phyloP scores from a whole-genome alignment of 2,329 filamentous ascomycete species.

The Fusarium begoniae region DNA sequence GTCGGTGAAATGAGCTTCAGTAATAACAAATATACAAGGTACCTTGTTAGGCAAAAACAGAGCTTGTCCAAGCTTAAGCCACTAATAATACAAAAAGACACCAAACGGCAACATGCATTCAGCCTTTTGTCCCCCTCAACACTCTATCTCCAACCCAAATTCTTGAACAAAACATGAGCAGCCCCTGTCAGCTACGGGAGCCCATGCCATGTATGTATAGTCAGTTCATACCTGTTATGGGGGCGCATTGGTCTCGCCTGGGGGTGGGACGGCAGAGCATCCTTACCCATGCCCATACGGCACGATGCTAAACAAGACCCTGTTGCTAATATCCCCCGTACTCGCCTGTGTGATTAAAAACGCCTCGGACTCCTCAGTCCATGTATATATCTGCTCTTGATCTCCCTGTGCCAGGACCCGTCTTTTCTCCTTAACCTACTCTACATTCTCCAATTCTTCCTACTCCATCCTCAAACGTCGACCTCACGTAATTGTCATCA shows the following conservation, averaged over 20 bases:
- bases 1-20: background rate
- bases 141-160: background rate
- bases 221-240: slow-evolving; percentile 5
- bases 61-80: slow-evolving; percentile 18
- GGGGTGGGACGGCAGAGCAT: slow-evolving; percentile 31
- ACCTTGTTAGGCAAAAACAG: background rate
- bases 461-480: background rate
- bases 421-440: background rate
- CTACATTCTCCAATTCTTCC: background rate
- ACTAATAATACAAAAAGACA: slow-evolving; percentile 8
- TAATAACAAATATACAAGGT: background rate
- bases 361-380: slow-evolving; percentile 8
- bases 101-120: slow-evolving; percentile 5
- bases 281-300: slow-evolving; percentile 1
- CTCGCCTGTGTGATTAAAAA: slow-evolving; percentile 30
- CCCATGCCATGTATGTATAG: background rate
- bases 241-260: background rate
- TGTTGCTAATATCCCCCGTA: slow-evolving; percentile 34
- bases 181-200: background rate
- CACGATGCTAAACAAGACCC: slow-evolving; percentile 27
- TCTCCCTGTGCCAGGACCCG: background rate
- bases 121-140: background rate
- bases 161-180: background rate
- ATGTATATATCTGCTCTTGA: slow-evolving; percentile 11
- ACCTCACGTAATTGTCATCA: slow-evolving; percentile 42